Percentiles rank a stretch among this genome's conserved stretches.
Evolutionary conservation across 495 filamentous ascomycete species (phyloP).

Genomic region (Pyrenula aspistea): DNA sequence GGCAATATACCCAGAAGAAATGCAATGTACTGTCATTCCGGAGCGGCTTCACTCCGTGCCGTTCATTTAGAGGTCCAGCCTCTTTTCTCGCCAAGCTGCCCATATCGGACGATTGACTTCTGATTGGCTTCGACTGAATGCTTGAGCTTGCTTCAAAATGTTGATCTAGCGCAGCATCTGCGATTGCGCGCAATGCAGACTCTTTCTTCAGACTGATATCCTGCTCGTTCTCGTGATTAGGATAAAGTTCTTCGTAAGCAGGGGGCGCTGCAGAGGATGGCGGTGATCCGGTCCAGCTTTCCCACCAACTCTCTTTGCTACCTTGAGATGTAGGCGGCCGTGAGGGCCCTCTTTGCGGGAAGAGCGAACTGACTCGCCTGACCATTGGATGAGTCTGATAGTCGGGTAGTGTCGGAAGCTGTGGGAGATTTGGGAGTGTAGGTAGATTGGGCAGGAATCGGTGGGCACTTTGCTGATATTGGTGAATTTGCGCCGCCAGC

Average conservation of each 20-base stretch:
- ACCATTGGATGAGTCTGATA: constrained; percentile 65
- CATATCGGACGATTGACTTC: neutral
- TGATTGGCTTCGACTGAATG: neutral
- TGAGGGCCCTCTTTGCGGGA: constrained; percentile 37
- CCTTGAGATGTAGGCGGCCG: constrained; percentile 30
- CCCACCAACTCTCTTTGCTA: constrained; percentile 56
- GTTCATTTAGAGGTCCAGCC: neutral
- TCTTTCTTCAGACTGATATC: constrained; percentile 46
- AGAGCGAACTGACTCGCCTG: constrained; percentile 61
- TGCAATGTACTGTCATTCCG: constrained; percentile 68
- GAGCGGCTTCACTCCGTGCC: constrained; percentile 56
- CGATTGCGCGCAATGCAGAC: constrained; percentile 46
- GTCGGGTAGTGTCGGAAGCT: constrained; percentile 52
- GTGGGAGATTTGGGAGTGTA: constrained; percentile 41
- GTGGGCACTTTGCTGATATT: constrained; percentile 61
- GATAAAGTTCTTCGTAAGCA: constrained; percentile 73
- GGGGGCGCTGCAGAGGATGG: constrained; percentile 43
- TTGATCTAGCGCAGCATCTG: constrained; percentile 52
- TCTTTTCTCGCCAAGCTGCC: neutral
- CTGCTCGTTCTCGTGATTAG: constrained; percentile 30
- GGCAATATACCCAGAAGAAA: constrained; percentile 66
- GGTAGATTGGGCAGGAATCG: constrained; percentile 57
- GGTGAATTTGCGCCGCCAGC: constrained; percentile 64
- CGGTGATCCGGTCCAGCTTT: constrained; percentile 42
- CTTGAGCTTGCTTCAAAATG: constrained; percentile 54